Percentiles rank a stretch among this genome's conserved stretches.
These are phyloP conservation scores for Curvularia verruculosa DNA, from an alignment of 2,329 filamentous ascomycete species.

Conservation along the genomic window DNA sequence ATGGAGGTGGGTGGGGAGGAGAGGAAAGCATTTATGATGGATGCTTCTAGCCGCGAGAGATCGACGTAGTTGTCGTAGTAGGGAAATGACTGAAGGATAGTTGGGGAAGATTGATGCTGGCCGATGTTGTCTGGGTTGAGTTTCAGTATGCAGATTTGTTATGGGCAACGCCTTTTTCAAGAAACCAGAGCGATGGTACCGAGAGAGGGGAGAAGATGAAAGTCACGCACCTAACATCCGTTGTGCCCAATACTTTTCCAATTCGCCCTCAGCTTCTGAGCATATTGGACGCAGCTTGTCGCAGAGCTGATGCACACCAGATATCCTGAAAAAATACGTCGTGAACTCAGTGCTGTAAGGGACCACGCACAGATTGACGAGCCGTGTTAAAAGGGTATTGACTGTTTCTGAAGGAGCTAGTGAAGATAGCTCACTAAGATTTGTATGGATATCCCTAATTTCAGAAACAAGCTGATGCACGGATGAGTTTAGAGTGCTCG, in stretches of 20 bases:
- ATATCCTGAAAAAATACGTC: constrained; percentile 39
- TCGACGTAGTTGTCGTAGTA: constrained; percentile 59
- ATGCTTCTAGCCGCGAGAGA: constrained; percentile 56
- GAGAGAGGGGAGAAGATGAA: background rate
- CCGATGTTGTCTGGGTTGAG: background rate
- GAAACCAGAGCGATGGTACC: background rate
- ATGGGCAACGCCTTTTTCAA: background rate
- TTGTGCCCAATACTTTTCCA: constrained; percentile 55
- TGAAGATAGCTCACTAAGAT: constrained; percentile 20
- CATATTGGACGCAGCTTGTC: constrained; percentile 52
- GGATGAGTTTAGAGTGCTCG: constrained; percentile 20
- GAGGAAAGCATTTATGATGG: constrained; percentile 49
- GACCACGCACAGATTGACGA: constrained; percentile 48
- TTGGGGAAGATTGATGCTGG: background rate
- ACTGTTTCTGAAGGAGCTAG: constrained; percentile 43
- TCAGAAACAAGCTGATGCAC: constrained; percentile 31
- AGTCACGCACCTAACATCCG: constrained; percentile 34
- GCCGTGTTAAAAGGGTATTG: constrained; percentile 46
- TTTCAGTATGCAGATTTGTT: background rate
- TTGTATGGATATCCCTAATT: constrained; percentile 27
- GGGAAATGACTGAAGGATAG: constrained; percentile 48
- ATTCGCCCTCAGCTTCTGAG: constrained; percentile 52
- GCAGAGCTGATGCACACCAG: constrained; percentile 43
- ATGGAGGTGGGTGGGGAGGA: constrained; percentile 41
- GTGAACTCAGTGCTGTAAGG: constrained; percentile 30